Evolutionary conservation across 257 asterid genomes (phyloP).

Genomic region (Capsicum rhomboideum): DNA sequence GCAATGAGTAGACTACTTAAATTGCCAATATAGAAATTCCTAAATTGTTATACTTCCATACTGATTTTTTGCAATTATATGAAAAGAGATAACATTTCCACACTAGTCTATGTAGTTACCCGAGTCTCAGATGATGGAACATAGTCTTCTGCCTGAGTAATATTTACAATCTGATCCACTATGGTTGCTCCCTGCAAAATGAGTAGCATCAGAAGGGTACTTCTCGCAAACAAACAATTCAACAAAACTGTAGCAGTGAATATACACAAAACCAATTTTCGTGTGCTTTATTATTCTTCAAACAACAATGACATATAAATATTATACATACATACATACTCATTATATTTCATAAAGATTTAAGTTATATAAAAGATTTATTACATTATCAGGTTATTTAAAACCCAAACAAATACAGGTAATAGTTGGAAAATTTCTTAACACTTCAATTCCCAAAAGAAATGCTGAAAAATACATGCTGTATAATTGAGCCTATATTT

Average conservation of each 20-base stretch:
- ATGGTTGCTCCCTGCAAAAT: slow-evolving; percentile 72
- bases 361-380: neutral
- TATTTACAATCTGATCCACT: slow-evolving; percentile 68
- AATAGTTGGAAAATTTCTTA: neutral
- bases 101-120: slow-evolving; percentile 26
- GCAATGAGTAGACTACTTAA: neutral
- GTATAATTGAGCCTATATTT: neutral
- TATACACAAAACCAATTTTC: neutral
- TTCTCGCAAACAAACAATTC: neutral
- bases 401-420: neutral
- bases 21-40: neutral
- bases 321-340: neutral
- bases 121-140: slow-evolving; percentile 33
- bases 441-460: neutral
- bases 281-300: neutral
- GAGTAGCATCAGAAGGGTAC: neutral
- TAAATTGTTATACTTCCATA: neutral
- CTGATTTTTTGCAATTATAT: slow-evolving; percentile 1
- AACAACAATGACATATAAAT: neutral
- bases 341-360: neutral
- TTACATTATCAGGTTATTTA: neutral
- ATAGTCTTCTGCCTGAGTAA: slow-evolving; percentile 50
- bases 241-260: neutral
- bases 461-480: neutral
- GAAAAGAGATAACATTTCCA: neutral